These are phyloP conservation scores for Penicillium soppii DNA, from an alignment of 495 filamentous ascomycete genomes.

Conservation along the genomic window DNA sequence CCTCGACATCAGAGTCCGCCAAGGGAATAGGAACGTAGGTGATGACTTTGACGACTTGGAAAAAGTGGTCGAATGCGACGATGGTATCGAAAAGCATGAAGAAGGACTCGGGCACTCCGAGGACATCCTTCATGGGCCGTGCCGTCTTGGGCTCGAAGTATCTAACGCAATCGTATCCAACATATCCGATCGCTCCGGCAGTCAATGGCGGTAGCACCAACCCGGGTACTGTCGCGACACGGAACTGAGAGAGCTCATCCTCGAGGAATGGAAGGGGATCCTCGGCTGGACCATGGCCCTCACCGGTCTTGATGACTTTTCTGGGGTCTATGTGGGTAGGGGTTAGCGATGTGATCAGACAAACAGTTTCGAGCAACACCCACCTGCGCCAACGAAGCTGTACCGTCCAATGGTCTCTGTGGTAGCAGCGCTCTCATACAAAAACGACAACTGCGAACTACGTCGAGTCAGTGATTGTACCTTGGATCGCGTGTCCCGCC, in stretches of 20 bases:
- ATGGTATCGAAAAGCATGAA: constrained; percentile 99
- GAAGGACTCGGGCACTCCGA: constrained; percentile 84
- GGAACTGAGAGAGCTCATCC: constrained; percentile 70
- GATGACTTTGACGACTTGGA: constrained; percentile 85
- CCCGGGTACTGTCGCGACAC: constrained; percentile 76
- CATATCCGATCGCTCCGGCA: constrained; percentile 92
- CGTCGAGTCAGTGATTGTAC: constrained; percentile 14
- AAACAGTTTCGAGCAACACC: constrained; percentile 16
- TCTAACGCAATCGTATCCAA: constrained; percentile 93
- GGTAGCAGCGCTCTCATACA: constrained; percentile 92
- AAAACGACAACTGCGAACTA: constrained; percentile 60
- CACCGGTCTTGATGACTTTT: constrained; percentile 83
- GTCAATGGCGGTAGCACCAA: constrained; percentile 79
- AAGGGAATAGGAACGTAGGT: constrained; percentile 68
- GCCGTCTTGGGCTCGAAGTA: constrained; percentile 97
- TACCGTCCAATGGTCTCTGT: constrained; percentile 89
- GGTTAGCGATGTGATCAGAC: constrained; percentile 7
- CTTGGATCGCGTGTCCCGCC: constrained; percentile 2
- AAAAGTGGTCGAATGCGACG: constrained; percentile 93
- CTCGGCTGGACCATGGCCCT: constrained; percentile 75
- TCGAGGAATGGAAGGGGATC: constrained; percentile 85
- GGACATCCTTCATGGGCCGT: constrained; percentile 80
- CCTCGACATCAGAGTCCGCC: constrained; percentile 49
- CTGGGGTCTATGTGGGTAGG: constrained; percentile 59
- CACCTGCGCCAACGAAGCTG: constrained; percentile 89